Base-by-base conservation (phyloP, 148 eudicot genomes). In the Vaccinium vitisidaea region DNA sequence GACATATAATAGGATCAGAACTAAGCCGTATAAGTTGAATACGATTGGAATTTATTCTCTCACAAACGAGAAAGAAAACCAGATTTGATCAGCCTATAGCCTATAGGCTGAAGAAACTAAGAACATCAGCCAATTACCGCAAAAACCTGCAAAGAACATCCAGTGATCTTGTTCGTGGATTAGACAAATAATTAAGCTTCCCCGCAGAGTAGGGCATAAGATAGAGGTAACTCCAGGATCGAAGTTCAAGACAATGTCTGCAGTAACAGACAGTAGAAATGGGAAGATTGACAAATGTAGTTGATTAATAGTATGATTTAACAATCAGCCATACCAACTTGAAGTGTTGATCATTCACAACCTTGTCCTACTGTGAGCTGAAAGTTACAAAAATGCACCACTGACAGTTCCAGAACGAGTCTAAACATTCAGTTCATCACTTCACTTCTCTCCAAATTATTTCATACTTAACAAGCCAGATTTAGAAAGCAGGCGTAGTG, bases 401-500 rank as follows among this genome's bases (percentile, higher is more conserved):
- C 18, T 8, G 11, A 82, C 78, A 16, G 63, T 11, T 82, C 46
- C 30, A 70, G 39, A 65, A 61, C n/a, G 30, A 46, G 78, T 6
- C 54, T 5, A 61, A 63, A 48, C 56, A 27, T 80, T 75, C 23
- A 48, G 16, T 54, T 43, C 0, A 61, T 82, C 77, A 69, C 18
- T 69, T 69, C 16, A 15, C 15, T 15, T 23, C 9, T 27, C 43
- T 67, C 73, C 4, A 69, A 69, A 83, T 88, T 87, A 63, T 86
- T 67, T 71, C 81, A 87, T 88, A 88, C 88, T 92, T 87, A 95
- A 84, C 86, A 94, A 83, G 70, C 98, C 94, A 69, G 95, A 92
- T 13, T 88, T 80, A 82, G 98, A 93, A 56, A 97, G 87, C 73
- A 95, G 86, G 55, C 98, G 93, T 73, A 95, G 80, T 25, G 99